These are phyloP conservation scores for Wickerhamiella azymoides DNA, from an alignment of 805 yeast genomes.

Conservation along the genomic window DNA sequence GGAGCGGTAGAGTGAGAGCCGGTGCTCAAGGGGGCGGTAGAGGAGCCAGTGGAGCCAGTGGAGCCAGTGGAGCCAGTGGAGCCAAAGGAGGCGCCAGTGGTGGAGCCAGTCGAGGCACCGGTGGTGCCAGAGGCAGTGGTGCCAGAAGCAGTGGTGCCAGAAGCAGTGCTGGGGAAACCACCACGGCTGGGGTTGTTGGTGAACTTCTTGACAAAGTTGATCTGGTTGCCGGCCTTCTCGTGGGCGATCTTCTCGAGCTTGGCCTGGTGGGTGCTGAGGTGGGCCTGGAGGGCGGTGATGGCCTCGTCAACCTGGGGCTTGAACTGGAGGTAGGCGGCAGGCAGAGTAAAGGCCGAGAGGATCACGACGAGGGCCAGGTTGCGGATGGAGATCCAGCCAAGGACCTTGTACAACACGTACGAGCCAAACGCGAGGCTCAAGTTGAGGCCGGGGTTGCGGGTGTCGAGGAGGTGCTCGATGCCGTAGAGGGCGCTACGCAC, in stretches of 20 bases:
- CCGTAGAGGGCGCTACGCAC: constrained; percentile 20
- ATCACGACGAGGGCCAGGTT: constrained; percentile 45
- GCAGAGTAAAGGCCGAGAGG: constrained; percentile 55
- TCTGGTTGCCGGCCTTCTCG: constrained; percentile 26
- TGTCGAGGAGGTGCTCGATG: constrained; percentile 33
- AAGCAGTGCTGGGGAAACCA: constrained; percentile 21
- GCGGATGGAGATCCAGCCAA: constrained; percentile 64
- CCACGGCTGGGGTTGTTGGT: constrained; percentile 23
- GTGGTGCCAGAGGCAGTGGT: constrained; percentile 18
- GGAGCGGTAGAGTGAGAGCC: constrained; percentile 12
- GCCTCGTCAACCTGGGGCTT: constrained; percentile 60
- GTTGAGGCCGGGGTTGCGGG: constrained; percentile 27
- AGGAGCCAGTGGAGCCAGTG: constrained; percentile 5
- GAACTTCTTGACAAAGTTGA: constrained; percentile 22
- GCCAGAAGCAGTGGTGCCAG: constrained; percentile 15
- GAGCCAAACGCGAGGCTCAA: constrained; percentile 61
- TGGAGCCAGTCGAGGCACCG: neutral
- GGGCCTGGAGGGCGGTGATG: constrained; percentile 16
- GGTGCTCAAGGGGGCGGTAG: constrained; percentile 9
- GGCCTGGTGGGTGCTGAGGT: constrained; percentile 19
- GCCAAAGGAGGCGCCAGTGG: no score
- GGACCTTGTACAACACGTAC: constrained; percentile 55
- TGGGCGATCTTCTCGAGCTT: constrained; percentile 18
- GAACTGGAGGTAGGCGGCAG: constrained; percentile 58
- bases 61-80: constrained; percentile 2